Evolutionary conservation across 129 eudicot species (phyloP), one percentile per base, ranked within the genome.

Genomic region (Pulicaria dysenterica): DNA sequence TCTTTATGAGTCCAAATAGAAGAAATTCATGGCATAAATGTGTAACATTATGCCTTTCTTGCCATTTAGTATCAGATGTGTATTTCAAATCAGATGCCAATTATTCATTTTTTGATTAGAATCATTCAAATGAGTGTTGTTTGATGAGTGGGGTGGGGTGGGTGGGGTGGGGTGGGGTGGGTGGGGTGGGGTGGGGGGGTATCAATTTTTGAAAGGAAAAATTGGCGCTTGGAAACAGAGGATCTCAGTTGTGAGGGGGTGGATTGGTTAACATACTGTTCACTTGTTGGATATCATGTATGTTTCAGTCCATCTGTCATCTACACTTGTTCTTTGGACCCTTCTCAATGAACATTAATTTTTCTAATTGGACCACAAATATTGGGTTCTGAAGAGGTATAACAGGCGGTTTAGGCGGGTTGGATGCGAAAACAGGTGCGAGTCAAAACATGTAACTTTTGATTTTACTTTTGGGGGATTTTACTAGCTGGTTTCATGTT

Each of bases 151-250:
- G 43, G 4, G 40, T 63, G 19, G 31, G 16, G n/a, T n/a, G n/a
- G n/a, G n/a, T n/a, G n/a, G n/a, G n/a, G n/a, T 53, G 3, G 8
- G 48, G 64, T 34, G 64, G 11, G 5, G 43, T 3, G 41, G 41
- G 24, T 12, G 16, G 64, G 37, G 64, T 10, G 11, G 43, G 4
- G 41, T 41, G 24, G 34, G 16, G 3, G 15, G 16, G 36, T 48
- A 11, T 14, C 5, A 37, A 15, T 8, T 69, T 59, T 69, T 53
- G 76, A 57, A 14, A 47, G 38, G 60, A 37, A 73, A 60, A 47
- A 10, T 60, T 60, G 77, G 77, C 69, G 77, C 68, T 12, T 31
- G 58, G 58, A 58, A 56, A 72, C 47, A 47, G 69, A 49, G 60
- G 36, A 46, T 58, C 64, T 70, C 41, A 67, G 62, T 69, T 51